Evolutionary conservation across 83 land plant genomes (phyloP).

Genomic region (Thuja plicata): DNA sequence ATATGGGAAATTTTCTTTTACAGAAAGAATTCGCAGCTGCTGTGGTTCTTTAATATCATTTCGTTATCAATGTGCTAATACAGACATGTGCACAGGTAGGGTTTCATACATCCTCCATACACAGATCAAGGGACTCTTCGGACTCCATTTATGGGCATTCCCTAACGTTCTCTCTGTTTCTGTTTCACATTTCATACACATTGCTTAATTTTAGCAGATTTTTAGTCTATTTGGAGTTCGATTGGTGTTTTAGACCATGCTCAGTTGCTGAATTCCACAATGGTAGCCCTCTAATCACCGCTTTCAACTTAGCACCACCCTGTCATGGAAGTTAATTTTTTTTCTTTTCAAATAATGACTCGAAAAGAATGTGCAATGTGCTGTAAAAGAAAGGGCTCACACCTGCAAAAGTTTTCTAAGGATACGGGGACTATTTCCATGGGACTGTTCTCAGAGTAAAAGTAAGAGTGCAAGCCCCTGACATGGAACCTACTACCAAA

Average conservation of each 20-base stretch:
- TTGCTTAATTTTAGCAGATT: background rate
- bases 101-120: no score
- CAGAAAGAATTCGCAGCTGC: no score
- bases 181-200: background rate
- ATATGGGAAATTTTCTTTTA: no score
- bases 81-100: no score
- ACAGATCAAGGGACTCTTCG: constrained; percentile 86
- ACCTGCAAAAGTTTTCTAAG: no score
- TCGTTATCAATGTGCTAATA: no score
- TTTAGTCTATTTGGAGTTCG: background rate
- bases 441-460: no score
- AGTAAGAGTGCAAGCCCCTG: no score
- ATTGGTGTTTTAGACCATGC: background rate
- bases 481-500: background rate
- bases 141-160: constrained; percentile 83
- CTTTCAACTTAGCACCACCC: background rate
- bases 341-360: background rate
- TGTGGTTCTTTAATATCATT: no score
- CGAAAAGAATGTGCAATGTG: background rate
- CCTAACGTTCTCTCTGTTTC: constrained; percentile 52
- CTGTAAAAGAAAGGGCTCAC: background rate
- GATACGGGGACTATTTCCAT: no score
- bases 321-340: no score
- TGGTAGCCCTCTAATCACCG: background rate
- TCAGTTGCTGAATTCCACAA: background rate